Conservation (phyloP, 2,329 filamentous ascomycete species). For the Fusarium napiforme region DNA sequence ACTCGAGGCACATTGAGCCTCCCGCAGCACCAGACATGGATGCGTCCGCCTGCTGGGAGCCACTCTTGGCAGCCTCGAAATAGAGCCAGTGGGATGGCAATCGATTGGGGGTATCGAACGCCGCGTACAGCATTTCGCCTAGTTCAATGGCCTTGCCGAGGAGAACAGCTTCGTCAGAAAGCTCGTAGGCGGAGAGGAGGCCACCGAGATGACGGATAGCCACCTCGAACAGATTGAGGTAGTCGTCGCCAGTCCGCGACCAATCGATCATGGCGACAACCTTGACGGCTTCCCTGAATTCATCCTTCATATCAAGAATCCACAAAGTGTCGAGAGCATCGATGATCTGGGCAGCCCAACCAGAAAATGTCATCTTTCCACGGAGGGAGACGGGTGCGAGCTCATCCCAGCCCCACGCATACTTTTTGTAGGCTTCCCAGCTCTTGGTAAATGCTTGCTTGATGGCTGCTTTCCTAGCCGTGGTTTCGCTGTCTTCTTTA, state of each 20-base stretch:
- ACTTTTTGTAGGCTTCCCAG: constrained; percentile 63
- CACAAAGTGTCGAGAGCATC: constrained; percentile 69
- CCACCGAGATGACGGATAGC: constrained; percentile 67
- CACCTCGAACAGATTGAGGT: constrained; percentile 71
- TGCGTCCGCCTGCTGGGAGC: constrained; percentile 50
- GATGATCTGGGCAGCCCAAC: constrained; percentile 69
- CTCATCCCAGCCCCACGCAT: constrained; percentile 69
- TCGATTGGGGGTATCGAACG: constrained; percentile 65
- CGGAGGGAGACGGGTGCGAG: constrained; percentile 61
- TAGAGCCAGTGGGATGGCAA: constrained; percentile 60
- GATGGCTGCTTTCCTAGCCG: constrained; percentile 52
- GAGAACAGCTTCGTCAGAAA: constrained; percentile 59
- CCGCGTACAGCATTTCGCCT: constrained; percentile 63
- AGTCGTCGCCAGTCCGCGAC: constrained; percentile 55
- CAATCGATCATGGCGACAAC: constrained; percentile 66
- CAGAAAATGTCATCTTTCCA: constrained; percentile 60
- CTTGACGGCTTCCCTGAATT: constrained; percentile 64
- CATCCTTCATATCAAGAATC: constrained; percentile 68
- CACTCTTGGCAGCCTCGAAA: constrained; percentile 55
- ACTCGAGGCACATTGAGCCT: constrained; percentile 78
- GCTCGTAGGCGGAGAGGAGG: constrained; percentile 63
- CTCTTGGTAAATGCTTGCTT: constrained; percentile 55
- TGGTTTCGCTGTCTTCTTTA: constrained; percentile 53
- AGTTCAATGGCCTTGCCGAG: constrained; percentile 64
- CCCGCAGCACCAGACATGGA: constrained; percentile 57